Conservation (phyloP, 108 stramenopile species). For the Nitzschia sp. region DNA sequence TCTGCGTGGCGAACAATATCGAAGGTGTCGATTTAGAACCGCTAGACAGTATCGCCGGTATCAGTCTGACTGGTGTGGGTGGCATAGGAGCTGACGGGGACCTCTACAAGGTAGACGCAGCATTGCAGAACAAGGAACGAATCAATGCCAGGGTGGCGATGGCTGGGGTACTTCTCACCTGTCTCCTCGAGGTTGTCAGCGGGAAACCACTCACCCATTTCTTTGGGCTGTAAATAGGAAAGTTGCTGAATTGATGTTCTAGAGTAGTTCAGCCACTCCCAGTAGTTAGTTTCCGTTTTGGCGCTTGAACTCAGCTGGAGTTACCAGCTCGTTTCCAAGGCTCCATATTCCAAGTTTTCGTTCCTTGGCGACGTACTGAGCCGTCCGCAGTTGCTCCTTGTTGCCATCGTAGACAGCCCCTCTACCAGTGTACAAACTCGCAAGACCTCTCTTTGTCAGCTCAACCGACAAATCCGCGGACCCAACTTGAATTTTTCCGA, state of each 20-base stretch:
- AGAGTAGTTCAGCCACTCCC: not conserved
- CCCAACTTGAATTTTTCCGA: constrained; percentile 42
- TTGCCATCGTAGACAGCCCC: constrained; percentile 64
- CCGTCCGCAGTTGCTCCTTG: constrained; percentile 31
- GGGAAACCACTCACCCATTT: constrained; percentile 25
- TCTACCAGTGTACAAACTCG: constrained; percentile 60
- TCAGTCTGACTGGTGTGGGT: constrained; percentile 62
- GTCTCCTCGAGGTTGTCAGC: constrained; percentile 42
- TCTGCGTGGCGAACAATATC: constrained; percentile 88
- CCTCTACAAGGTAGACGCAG: constrained; percentile 27
- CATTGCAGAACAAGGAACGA: constrained; percentile 34
- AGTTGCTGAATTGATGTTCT: not conserved
- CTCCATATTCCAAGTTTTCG: constrained; percentile 44
- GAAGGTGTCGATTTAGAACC: constrained; percentile 63
- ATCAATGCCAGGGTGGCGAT: constrained; percentile 64
- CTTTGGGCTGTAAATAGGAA: constrained; percentile 14
- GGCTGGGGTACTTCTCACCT: constrained; percentile 48
- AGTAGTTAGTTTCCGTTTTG: not conserved
- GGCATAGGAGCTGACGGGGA: constrained; percentile 73
- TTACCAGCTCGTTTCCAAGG: constrained; percentile 13
- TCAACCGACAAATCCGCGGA: constrained; percentile 41
- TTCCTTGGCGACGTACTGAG: constrained; percentile 28
- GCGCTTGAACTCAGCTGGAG: constrained; percentile 50
- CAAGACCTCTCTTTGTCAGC: constrained; percentile 43
- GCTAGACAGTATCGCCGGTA: constrained; percentile 49